Percentiles rank a stretch among this genome's conserved stretches.
These are phyloP conservation scores for Kluyveromyces sp. DNA, from an alignment of 1,139 yeast species.

Conservation along the genomic window DNA sequence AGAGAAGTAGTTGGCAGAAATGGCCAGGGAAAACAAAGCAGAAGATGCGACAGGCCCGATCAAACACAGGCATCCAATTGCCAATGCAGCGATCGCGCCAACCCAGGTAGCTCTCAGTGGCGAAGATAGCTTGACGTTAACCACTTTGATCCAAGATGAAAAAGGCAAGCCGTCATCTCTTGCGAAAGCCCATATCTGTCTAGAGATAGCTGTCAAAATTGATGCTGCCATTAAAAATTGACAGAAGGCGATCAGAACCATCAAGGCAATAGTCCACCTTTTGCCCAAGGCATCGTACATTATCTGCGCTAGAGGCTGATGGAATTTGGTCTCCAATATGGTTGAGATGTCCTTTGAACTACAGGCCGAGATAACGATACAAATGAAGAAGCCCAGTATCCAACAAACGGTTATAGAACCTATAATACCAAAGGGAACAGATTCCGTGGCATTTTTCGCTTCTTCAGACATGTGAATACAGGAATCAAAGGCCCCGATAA, in stretches of 20 bases:
- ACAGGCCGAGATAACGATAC: slow-evolving; percentile 50
- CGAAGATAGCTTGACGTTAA: slow-evolving; percentile 45
- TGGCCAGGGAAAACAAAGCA: slow-evolving; percentile 52
- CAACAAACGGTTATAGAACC: slow-evolving; percentile 52
- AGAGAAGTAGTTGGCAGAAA: slow-evolving; percentile 56
- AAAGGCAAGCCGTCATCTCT: slow-evolving; percentile 47
- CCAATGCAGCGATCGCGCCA: slow-evolving; percentile 41
- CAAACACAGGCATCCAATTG: slow-evolving; percentile 52
- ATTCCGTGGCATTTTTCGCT: slow-evolving; percentile 54
- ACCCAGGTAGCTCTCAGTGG: slow-evolving; percentile 58
- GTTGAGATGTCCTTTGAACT: slow-evolving; percentile 44
- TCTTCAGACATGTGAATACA: slow-evolving; percentile 72
- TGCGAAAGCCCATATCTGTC: slow-evolving; percentile 49
- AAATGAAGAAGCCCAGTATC: slow-evolving; percentile 52
- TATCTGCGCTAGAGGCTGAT: slow-evolving; percentile 60
- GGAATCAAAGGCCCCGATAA: slow-evolving; percentile 63
- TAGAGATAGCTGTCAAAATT: slow-evolving; percentile 43
- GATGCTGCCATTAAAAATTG: slow-evolving; percentile 65
- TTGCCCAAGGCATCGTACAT: slow-evolving; percentile 60
- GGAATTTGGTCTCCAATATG: slow-evolving; percentile 41
- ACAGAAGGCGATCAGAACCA: slow-evolving; percentile 52
- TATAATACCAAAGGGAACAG: slow-evolving; percentile 63
- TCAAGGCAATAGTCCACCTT: slow-evolving; percentile 61
- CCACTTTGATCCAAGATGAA: slow-evolving; percentile 43
- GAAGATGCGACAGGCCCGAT: slow-evolving; percentile 55